phyloP scores from a whole-genome alignment of 495 filamentous ascomycete species.

The Chlorociboria aeruginascens region DNA sequence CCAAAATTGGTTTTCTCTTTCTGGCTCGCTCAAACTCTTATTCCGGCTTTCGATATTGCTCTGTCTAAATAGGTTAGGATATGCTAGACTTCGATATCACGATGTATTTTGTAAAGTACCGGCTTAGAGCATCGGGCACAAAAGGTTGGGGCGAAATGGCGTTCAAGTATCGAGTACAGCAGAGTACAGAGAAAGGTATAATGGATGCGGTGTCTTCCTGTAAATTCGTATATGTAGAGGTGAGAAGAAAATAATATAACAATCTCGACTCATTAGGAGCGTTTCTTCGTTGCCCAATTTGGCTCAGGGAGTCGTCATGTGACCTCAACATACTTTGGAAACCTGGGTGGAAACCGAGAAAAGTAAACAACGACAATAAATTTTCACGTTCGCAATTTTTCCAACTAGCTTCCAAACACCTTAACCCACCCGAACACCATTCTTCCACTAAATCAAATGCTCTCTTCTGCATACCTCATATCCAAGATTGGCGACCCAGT shows the following conservation, averaged over 20 bases:
- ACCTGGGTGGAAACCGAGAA: background rate
- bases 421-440: background rate
- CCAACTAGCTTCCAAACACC: background rate
- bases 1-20: conserved; percentile 99
- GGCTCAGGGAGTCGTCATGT: background rate
- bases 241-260: background rate
- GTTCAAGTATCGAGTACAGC: background rate
- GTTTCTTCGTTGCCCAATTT: background rate
- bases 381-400: background rate
- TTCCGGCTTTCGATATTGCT: conserved; percentile 44
- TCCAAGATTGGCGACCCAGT: conserved; percentile 70
- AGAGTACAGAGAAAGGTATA: conserved; percentile 6
- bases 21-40: conserved; percentile 94
- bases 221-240: conserved; percentile 7
- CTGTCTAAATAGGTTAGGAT: conserved; percentile 12
- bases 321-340: background rate
- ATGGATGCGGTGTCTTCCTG: conserved; percentile 1
- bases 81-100: no score
- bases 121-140: background rate
- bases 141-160: conserved; percentile 9
- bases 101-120: background rate
- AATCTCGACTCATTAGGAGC: conserved; percentile 10
- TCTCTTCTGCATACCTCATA: conserved; percentile 40
- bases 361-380: no score
- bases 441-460: conserved; percentile 23